Evolutionary conservation across 345 rosid genomes (phyloP).

Genomic region (Camelina sativa): DNA sequence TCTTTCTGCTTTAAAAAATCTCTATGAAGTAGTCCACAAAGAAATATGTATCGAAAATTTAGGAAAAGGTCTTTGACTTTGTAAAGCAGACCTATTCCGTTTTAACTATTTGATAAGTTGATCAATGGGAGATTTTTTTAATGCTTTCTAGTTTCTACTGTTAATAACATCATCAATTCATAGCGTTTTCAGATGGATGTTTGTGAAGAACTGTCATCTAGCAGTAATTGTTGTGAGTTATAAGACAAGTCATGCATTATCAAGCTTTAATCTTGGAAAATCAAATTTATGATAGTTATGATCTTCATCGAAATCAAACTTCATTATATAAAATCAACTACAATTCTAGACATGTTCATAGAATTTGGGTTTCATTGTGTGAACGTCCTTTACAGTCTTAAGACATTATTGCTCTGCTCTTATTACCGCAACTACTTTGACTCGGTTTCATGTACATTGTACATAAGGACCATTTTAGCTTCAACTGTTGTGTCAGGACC

Average conservation of each 20-base stretch:
- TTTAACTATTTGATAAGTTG: not conserved
- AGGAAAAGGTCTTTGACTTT: constrained; percentile 1
- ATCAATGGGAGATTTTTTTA: constrained; percentile 13
- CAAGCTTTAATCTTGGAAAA: not conserved
- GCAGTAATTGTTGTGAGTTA: not conserved
- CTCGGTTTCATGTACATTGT: not conserved
- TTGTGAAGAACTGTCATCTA: not conserved
- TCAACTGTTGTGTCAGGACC: not conserved
- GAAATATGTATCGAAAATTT: constrained; percentile 17
- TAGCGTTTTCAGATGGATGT: not conserved
- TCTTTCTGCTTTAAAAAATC: constrained; percentile 8
- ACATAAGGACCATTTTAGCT: not conserved
- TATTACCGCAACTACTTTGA: not conserved
- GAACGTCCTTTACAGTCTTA: not conserved
- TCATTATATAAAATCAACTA: not conserved
- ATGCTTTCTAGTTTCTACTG: not conserved
- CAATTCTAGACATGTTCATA: not conserved
- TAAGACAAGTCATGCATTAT: not conserved
- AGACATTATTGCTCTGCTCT: not conserved
- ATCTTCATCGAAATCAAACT: not conserved
- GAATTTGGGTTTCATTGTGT: not conserved
- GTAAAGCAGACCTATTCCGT: constrained; percentile 10
- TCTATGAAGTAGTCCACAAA: constrained; percentile 27
- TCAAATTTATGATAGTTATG: not conserved
- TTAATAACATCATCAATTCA: not conserved